Base-by-base conservation (phyloP, 2,329 filamentous ascomycete genomes). In the Trichoderma lentiforme region DNA sequence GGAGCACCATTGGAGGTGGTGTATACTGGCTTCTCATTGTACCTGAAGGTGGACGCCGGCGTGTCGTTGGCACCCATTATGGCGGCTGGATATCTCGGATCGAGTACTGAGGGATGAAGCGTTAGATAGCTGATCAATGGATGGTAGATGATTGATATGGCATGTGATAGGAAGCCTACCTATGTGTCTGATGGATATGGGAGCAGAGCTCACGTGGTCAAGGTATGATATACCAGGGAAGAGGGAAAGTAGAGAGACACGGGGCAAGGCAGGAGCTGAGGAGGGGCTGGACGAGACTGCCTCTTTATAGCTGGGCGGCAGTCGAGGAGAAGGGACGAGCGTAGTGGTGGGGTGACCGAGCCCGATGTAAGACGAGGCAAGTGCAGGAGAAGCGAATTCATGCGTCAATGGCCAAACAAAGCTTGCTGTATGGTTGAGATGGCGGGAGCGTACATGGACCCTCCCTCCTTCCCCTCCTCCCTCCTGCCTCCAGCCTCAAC, bases 1-100 rank as follows among this genome's bases (percentile, higher is more conserved):
- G 88, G 88, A 56, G 84, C 86, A 76, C 88, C 88, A 83, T 88
- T 89, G 78, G 87, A 89, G 36, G 87, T 85, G 12, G 88, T 89
- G 79, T 89, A 89, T 74, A 86, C 82, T 62, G 87, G 87, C 76
- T 84, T 85, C 80, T 90, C 87, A 75, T 86, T 83, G 80, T 90
- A 90, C 74, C 84, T 84, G 79, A 83, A 85, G 74, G 84, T 85
- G 70, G 83, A 83, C 7, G 81, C 80, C 39, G 83, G 77, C 73
- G 80, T 82, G 58, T 84, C 80, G 79, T 85, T 79, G 76, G 80
- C 80, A 74, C 79, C 81, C 83, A 86, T 85, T 70, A 73, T 83
- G 76, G 51, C 71, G 74, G 56, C 8, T 12, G 26, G 14, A 14
- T 61, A 21, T 56, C 32, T 71, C 30, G 63, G 58, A 63, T 1